Conservation (phyloP, 139 green algal genomes). For the Eudorina sp. region DNA sequence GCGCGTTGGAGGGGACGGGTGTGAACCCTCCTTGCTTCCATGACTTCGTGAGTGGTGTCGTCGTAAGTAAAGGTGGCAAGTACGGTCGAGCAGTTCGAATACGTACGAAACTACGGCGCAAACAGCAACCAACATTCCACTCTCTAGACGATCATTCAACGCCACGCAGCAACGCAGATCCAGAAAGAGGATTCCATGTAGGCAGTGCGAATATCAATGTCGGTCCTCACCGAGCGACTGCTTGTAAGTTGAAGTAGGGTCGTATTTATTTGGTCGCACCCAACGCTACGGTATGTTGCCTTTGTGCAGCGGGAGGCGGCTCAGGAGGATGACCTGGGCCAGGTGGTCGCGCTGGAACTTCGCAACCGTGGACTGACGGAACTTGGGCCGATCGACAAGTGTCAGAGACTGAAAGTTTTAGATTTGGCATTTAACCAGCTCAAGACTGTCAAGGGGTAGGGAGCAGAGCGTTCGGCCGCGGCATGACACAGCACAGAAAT, state of each 20-base stretch:
- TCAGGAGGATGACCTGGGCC: conserved; percentile 29
- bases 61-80: too few relatives aligned
- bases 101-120: too few relatives aligned
- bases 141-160: too few relatives aligned
- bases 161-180: too few relatives aligned
- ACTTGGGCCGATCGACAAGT: conserved; percentile 33
- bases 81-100: too few relatives aligned
- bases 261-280: background rate
- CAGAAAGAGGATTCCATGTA: too few relatives aligned
- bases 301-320: conserved; percentile 22
- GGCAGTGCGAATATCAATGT: too few relatives aligned
- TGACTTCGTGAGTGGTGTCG: too few relatives aligned
- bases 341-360: conserved; percentile 42
- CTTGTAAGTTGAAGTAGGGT: conserved; percentile 11
- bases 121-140: too few relatives aligned
- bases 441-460: conserved; percentile 37
- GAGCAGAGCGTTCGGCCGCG: background rate
- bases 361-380: conserved; percentile 41
- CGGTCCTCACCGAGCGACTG: conserved; percentile 10
- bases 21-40: too few relatives aligned
- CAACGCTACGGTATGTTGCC: background rate
- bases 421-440: conserved; percentile 40
- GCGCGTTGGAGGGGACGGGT: too few relatives aligned
- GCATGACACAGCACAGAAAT: background rate
- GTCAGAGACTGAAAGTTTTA: conserved; percentile 10